phyloP scores from a whole-genome alignment of 176 grass and related monocot genomes.

The Musa troglodytarum region DNA sequence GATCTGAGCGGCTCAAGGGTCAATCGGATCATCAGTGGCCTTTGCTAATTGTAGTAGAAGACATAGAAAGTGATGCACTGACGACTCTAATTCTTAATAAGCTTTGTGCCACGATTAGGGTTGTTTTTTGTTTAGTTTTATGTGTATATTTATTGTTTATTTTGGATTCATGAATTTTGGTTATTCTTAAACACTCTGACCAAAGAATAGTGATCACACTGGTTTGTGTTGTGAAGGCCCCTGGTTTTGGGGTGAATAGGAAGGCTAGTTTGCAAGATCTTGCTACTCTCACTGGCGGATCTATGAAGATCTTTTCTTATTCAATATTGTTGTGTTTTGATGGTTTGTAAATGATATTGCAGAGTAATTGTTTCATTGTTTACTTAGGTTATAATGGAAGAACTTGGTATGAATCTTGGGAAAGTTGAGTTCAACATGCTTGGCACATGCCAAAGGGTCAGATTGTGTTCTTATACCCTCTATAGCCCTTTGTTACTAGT shows the following conservation, averaged over 20 bases:
- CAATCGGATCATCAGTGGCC: constrained; percentile 14
- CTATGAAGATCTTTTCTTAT: constrained; percentile 14
- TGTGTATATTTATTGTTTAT: not conserved
- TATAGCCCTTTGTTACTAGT: not conserved
- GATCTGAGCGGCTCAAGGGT: too few species aligned
- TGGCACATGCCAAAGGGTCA: constrained; percentile 22
- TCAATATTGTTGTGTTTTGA: not conserved
- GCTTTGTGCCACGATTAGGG: constrained; percentile 43
- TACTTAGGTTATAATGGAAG: constrained; percentile 35
- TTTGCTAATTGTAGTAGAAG: constrained; percentile 49
- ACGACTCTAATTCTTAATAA: constrained; percentile 66
- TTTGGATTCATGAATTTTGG: not conserved
- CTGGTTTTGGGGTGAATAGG: constrained; percentile 65
- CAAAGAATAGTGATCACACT: constrained; percentile 9
- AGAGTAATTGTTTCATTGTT: not conserved
- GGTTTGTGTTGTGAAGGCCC: constrained; percentile 60
- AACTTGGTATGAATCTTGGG: constrained; percentile 53
- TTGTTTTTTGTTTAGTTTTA: not conserved
- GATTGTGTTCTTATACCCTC: not conserved
- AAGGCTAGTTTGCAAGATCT: constrained; percentile 67
- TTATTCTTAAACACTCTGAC: not conserved
- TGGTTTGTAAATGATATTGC: not conserved
- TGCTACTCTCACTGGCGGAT: constrained; percentile 59
- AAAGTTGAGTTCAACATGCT: constrained; percentile 40
- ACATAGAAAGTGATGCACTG: constrained; percentile 74